These are phyloP conservation scores for Trypanosoma caninum DNA, from an alignment of 208 protist species.

Conservation along the genomic window DNA sequence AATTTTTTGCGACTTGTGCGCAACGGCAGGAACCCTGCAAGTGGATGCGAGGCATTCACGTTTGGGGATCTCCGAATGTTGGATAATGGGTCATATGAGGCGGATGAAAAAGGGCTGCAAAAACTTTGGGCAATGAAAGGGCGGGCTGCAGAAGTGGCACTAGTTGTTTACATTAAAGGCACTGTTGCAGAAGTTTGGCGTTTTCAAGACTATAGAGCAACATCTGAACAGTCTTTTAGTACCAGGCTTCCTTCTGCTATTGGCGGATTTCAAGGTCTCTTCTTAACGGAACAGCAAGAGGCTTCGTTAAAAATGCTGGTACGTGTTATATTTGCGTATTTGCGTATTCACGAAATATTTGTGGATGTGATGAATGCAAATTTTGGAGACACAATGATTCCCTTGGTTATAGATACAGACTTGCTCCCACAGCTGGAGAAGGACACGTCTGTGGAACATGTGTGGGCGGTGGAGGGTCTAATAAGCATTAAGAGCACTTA, in stretches of 20 bases:
- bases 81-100: constrained; percentile 7
- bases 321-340: constrained; percentile 30
- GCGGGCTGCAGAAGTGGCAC: background rate
- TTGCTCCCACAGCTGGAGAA: constrained; percentile 18
- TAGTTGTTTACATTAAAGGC: constrained; percentile 18
- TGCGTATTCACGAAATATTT: constrained; percentile 29
- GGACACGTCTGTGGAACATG: constrained; percentile 6
- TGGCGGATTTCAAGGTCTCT: background rate
- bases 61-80: constrained; percentile 23
- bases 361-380: constrained; percentile 10
- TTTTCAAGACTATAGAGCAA: constrained; percentile 16
- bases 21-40: constrained; percentile 7
- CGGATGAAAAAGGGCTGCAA: constrained; percentile 12
- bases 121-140: background rate
- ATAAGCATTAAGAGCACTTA: constrained; percentile 14
- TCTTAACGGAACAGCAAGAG: constrained; percentile 7
- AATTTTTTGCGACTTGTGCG: constrained; percentile 28
- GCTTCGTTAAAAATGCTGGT: constrained; percentile 15
- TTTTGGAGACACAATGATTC: background rate
- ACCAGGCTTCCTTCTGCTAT: background rate
- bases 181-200: constrained; percentile 23
- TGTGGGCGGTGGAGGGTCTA: constrained; percentile 26
- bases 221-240: background rate
- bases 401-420: constrained; percentile 8
- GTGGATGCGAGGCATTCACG: constrained; percentile 6